Conservation (phyloP, 306 rosid genomes). For the Parietaria judaica region DNA sequence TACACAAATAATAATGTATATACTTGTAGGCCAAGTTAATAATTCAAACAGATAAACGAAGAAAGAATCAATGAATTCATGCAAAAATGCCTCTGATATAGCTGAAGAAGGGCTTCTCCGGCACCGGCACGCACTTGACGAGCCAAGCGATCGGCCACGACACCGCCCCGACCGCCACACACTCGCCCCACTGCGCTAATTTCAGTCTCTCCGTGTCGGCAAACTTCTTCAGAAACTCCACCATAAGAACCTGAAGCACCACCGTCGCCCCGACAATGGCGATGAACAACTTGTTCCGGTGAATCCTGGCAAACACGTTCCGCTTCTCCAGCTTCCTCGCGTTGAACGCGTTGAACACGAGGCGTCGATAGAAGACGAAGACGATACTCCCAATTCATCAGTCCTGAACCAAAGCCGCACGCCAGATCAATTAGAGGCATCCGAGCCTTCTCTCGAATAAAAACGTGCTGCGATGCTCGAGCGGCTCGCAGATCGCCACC, state of each 20-base stretch:
- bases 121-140: conserved; percentile 26
- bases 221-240: conserved; percentile 30
- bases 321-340: conserved; percentile 34
- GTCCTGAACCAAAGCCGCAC: conserved; percentile 20
- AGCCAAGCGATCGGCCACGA: conserved; percentile 35
- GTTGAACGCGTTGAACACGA: conserved; percentile 34
- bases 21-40: no score
- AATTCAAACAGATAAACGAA: no score
- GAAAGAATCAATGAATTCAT: no score
- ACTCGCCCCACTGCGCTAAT: conserved; percentile 30
- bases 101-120: conserved; percentile 18
- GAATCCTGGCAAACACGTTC: conserved; percentile 32
- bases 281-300: conserved; percentile 26
- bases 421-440: not conserved
- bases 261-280: conserved; percentile 22
- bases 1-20: no score
- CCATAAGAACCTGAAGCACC: conserved; percentile 31
- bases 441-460: conserved; percentile 32
- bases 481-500: conserved; percentile 64
- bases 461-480: conserved; percentile 69
- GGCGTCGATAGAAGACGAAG: conserved; percentile 30
- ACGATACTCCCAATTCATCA: conserved; percentile 5
- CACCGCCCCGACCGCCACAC: conserved; percentile 19
- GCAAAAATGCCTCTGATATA: conserved; percentile 1
- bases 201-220: conserved; percentile 29